phyloP scores from a whole-genome alignment of 2,329 filamentous ascomycete species.

The Aspergillus costaricaensis region DNA sequence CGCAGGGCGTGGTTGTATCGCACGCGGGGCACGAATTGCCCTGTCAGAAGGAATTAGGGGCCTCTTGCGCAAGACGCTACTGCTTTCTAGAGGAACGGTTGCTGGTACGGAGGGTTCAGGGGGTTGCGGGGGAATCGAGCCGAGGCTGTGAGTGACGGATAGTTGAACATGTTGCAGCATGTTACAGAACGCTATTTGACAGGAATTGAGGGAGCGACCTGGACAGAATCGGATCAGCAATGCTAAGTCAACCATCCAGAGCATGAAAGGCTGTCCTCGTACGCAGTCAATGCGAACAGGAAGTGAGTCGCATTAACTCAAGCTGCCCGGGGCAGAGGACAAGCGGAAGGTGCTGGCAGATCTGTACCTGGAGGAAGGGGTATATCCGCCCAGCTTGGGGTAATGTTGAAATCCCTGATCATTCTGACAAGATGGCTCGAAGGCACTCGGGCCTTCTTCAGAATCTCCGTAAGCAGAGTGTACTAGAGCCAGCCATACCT shows the following conservation, averaged over 20 bases:
- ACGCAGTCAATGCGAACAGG: not conserved
- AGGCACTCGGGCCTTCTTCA: constrained; percentile 43
- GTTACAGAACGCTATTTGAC: constrained; percentile 36
- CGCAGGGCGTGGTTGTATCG: constrained; percentile 45
- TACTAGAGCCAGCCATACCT: constrained; percentile 31
- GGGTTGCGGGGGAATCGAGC: constrained; percentile 22
- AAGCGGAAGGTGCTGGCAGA: constrained; percentile 15
- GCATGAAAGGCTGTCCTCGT: not conserved
- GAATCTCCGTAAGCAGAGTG: constrained; percentile 44
- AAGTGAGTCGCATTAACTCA: constrained; percentile 6
- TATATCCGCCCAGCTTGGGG: constrained; percentile 44
- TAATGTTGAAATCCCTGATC: constrained; percentile 41
- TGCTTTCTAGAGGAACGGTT: constrained; percentile 27
- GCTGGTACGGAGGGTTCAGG: constrained; percentile 25
- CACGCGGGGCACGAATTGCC: constrained; percentile 33
- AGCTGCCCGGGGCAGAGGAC: not conserved
- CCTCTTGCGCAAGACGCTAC: constrained; percentile 33
- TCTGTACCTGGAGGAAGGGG: constrained; percentile 46
- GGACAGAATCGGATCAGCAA: constrained; percentile 20
- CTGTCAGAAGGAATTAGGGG: constrained; percentile 35
- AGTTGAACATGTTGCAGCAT: constrained; percentile 35
- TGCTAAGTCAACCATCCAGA: not conserved
- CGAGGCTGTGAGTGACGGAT: constrained; percentile 18
- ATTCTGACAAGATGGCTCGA: constrained; percentile 41
- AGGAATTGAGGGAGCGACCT: constrained; percentile 45